Percentiles rank a stretch among this genome's conserved stretches.
Conservation (phyloP, 345 rosid genomes). For the Hibiscus syriacus region DNA sequence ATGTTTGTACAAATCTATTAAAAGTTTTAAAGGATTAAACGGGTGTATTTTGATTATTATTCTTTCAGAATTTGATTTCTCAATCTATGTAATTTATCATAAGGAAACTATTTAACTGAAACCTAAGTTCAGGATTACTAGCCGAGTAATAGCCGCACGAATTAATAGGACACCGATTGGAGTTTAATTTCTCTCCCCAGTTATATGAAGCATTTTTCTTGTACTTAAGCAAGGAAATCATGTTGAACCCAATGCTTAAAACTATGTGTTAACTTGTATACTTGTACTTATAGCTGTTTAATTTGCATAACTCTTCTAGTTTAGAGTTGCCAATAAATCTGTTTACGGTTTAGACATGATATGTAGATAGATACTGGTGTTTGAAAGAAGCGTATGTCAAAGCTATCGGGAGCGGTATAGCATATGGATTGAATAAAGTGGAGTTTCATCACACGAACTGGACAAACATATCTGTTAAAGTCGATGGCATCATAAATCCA, state of each 20-base stretch:
- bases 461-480: constrained; percentile 33
- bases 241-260: neutral
- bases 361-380: constrained; percentile 63
- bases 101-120: neutral
- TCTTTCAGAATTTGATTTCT: neutral
- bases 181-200: neutral
- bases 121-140: neutral
- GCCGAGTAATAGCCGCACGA: neutral
- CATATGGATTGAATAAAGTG: constrained; percentile 34
- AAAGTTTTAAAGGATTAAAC: neutral
- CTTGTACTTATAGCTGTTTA: neutral
- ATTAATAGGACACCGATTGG: neutral
- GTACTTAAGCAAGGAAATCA: neutral
- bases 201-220: neutral
- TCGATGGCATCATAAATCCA: constrained; percentile 25
- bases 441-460: constrained; percentile 57
- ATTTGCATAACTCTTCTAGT: neutral
- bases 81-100: neutral
- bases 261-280: neutral
- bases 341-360: neutral
- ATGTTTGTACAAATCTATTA: neutral
- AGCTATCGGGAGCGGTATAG: constrained; percentile 56
- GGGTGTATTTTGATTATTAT: neutral
- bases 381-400: constrained; percentile 75
- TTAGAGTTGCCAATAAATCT: neutral